Evolutionary conservation across 306 rosid species (phyloP).

Genomic region (Cicer pinnatifidum): DNA sequence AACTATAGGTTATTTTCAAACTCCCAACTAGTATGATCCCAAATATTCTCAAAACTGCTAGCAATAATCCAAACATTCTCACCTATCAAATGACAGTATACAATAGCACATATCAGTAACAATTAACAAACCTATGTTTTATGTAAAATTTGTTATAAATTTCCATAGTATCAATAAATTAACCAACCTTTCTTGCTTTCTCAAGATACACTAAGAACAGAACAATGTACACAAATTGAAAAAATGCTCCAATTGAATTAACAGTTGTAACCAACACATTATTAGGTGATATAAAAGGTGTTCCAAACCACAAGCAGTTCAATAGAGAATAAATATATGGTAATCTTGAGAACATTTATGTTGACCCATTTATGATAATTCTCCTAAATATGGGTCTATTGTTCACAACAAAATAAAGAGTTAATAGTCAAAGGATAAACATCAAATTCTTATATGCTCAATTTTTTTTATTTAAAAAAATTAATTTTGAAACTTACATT

Average conservation of each 20-base stretch:
- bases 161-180: slow-evolving; percentile 28
- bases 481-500: too few relatives aligned
- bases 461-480: too few relatives aligned
- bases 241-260: slow-evolving; percentile 58
- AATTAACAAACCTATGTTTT: slow-evolving; percentile 9
- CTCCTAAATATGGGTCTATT: too few relatives aligned
- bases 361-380: slow-evolving; percentile 42
- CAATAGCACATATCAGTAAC: too few relatives aligned
- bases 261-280: slow-evolving; percentile 53
- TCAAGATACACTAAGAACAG: slow-evolving; percentile 71
- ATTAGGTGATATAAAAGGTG: slow-evolving; percentile 65
- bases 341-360: slow-evolving; percentile 88
- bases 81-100: slow-evolving; percentile 58
- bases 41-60: slow-evolving; percentile 58
- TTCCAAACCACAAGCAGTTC: slow-evolving; percentile 92
- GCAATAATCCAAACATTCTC: slow-evolving; percentile 62
- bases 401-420: too few relatives aligned
- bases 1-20: slow-evolving; percentile 58
- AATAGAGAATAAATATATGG: slow-evolving; percentile 80
- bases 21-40: slow-evolving; percentile 62
- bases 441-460: too few relatives aligned
- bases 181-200: slow-evolving; percentile 43
- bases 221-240: slow-evolving; percentile 70
- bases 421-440: too few relatives aligned
- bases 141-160: slow-evolving; percentile 13